These are phyloP conservation scores for Pulveroboletus ravenelii DNA, from an alignment of 768 basidiomycete species.

Conservation along the genomic window DNA sequence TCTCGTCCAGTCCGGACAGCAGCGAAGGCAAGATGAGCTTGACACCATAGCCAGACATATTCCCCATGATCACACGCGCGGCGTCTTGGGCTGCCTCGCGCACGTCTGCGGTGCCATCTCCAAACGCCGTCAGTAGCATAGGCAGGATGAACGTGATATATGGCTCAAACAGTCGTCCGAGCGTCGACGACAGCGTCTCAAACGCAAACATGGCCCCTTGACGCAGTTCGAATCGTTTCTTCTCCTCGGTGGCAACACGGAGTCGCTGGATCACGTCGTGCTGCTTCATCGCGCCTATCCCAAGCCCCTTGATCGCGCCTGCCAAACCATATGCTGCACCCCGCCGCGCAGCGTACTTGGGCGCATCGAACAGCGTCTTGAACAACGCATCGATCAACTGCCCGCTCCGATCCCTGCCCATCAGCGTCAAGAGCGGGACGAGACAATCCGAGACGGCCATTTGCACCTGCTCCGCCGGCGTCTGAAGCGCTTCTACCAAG, in stretches of 20 bases:
- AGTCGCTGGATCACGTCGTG: conserved; percentile 73
- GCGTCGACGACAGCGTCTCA: conserved; percentile 81
- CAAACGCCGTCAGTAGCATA: conserved; percentile 76
- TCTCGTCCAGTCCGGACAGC: conserved; percentile 89
- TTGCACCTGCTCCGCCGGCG: conserved; percentile 94
- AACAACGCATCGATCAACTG: conserved; percentile 73
- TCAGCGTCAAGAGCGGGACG: conserved; percentile 74
- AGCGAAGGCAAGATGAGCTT: conserved; percentile 91
- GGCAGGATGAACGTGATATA: conserved; percentile 85
- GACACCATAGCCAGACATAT: conserved; percentile 90
- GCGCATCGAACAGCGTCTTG: conserved; percentile 66
- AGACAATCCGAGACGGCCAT: conserved; percentile 95
- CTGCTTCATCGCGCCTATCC: conserved; percentile 81
- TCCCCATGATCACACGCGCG: conserved; percentile 90
- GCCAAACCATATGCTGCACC: conserved; percentile 96
- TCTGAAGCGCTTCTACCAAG: conserved; percentile 84
- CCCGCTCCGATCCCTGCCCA: conserved; percentile 41
- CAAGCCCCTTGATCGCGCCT: conserved; percentile 88
- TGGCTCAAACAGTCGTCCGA: conserved; percentile 91
- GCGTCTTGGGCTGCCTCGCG: conserved; percentile 93
- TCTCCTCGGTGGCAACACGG: conserved; percentile 76
- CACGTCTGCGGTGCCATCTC: conserved; percentile 81
- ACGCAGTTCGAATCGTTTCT: conserved; percentile 78
- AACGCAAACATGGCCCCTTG: conserved; percentile 96
- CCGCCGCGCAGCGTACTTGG: conserved; percentile 91